Evolutionary conservation across 2,329 filamentous ascomycete species (phyloP).

Genomic region (Fusarium keratoplasticum): DNA sequence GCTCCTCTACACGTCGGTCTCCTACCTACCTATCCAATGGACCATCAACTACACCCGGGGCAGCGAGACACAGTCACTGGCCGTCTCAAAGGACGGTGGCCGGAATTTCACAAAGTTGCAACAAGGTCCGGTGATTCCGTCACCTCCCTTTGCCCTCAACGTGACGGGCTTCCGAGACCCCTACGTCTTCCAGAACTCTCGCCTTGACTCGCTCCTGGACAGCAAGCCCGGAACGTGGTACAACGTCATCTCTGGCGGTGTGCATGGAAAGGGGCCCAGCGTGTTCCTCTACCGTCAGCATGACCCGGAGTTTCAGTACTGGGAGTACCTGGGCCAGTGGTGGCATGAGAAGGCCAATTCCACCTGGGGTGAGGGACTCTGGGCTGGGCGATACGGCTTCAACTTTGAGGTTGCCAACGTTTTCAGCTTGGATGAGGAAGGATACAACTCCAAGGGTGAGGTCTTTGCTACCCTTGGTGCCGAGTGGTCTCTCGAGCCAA

Average conservation of each 20-base stretch:
- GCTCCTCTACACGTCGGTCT: constrained; percentile 58
- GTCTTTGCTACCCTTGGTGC: constrained; percentile 55
- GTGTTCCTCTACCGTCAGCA: constrained; percentile 40
- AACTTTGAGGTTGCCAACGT: constrained; percentile 60
- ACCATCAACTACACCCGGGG: constrained; percentile 58
- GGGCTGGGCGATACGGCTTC: constrained; percentile 54
- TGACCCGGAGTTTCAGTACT: constrained; percentile 40
- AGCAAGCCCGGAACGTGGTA: constrained; percentile 38
- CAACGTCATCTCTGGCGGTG: constrained; percentile 35
- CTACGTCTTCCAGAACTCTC: constrained; percentile 37
- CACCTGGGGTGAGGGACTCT: constrained; percentile 49
- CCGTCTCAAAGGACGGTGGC: constrained; percentile 53
- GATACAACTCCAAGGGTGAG: constrained; percentile 54
- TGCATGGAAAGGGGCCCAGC: constrained; percentile 37
- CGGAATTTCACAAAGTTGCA: constrained; percentile 39
- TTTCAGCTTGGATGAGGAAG: constrained; percentile 53
- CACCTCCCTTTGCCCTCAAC: constrained; percentile 36
- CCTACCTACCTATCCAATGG: constrained; percentile 59
- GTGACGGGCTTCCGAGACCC: constrained; percentile 42
- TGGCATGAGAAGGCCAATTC: constrained; percentile 54
- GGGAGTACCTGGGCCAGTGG: constrained; percentile 42
- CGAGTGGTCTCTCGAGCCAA: constrained; percentile 56
- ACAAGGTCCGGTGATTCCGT: constrained; percentile 36
- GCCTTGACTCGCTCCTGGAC: constrained; percentile 29
- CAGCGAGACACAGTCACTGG: constrained; percentile 58